Conservation (phyloP, 2,329 filamentous ascomycete genomes). For the Cryphonectria parasitica region DNA sequence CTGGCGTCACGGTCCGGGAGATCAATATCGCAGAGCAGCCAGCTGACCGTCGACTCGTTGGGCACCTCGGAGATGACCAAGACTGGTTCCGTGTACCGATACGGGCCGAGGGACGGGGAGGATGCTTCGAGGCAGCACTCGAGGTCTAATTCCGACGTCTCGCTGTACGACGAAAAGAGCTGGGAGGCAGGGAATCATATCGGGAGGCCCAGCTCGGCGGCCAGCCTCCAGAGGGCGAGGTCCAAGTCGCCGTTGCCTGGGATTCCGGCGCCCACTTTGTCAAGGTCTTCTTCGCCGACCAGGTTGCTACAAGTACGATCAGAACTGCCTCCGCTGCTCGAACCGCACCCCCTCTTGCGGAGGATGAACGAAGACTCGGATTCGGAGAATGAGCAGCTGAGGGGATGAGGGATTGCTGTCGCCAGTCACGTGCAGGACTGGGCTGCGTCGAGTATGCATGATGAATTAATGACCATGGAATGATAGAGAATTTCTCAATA, state of each 20-base stretch:
- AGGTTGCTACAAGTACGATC: conserved; percentile 10
- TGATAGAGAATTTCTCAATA: neutral
- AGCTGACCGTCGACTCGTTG: conserved; percentile 11
- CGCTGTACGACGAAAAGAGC: conserved; percentile 13
- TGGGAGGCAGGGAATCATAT: conserved; percentile 12
- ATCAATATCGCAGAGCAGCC: conserved; percentile 23
- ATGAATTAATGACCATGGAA: neutral
- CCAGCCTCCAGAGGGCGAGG: conserved; percentile 8
- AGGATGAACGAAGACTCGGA: conserved; percentile 1
- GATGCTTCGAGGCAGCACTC: conserved; percentile 41
- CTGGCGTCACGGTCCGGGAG: conserved; percentile 37
- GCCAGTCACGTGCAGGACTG: too few relatives aligned
- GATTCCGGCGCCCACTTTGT: conserved; percentile 14
- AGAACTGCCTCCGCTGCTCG: conserved; percentile 21
- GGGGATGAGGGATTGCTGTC: neutral
- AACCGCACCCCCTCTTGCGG: conserved; percentile 22
- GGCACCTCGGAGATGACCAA: conserved; percentile 22
- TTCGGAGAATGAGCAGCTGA: conserved; percentile 5
- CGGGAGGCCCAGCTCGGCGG: conserved; percentile 24
- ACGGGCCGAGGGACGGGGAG: conserved; percentile 42
- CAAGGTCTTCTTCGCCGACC: conserved; percentile 24
- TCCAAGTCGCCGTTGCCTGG: conserved; percentile 17
- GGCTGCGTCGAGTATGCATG: neutral
- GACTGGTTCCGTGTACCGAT: conserved; percentile 25
- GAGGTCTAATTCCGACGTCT: conserved; percentile 6